These are phyloP conservation scores for Phytophthora brassicae DNA, from an alignment of 352 stramenopile genomes.

Conservation along the genomic window DNA sequence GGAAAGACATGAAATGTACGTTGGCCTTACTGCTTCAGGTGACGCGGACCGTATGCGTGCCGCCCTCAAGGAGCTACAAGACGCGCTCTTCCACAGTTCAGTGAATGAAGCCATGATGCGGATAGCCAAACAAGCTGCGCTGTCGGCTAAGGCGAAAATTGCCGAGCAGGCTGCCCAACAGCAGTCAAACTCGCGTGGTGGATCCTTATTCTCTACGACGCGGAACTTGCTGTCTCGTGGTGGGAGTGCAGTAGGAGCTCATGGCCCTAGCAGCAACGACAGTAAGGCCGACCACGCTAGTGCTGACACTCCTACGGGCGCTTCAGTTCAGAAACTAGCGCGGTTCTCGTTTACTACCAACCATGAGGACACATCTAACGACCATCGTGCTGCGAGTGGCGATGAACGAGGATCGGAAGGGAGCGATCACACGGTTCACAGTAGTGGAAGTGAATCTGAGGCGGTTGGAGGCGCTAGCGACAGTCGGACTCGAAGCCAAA, in stretches of 20 bases:
- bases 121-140: constrained; percentile 74
- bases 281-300: constrained; percentile 32
- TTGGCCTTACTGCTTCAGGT: constrained; percentile 45
- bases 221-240: constrained; percentile 62
- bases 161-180: constrained; percentile 77
- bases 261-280: constrained; percentile 31
- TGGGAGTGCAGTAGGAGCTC: constrained; percentile 15
- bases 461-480: constrained; percentile 10
- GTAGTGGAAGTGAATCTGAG: constrained; percentile 51
- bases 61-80: constrained; percentile 55
- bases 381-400: constrained; percentile 31
- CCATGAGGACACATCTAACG: constrained; percentile 38
- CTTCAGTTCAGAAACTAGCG: constrained; percentile 55
- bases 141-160: constrained; percentile 83
- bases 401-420: constrained; percentile 46
- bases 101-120: constrained; percentile 84
- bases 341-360: constrained; percentile 38
- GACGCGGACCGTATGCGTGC: constrained; percentile 60
- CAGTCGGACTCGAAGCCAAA: constrained; percentile 22
- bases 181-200: constrained; percentile 53
- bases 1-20: constrained; percentile 56
- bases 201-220: constrained; percentile 74
- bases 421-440: constrained; percentile 43
- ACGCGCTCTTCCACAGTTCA: constrained; percentile 69
- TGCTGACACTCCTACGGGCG: constrained; percentile 52